Evolutionary conservation across 2,329 filamentous ascomycete genomes (phyloP).

Genomic region (Trichoderma sp.): DNA sequence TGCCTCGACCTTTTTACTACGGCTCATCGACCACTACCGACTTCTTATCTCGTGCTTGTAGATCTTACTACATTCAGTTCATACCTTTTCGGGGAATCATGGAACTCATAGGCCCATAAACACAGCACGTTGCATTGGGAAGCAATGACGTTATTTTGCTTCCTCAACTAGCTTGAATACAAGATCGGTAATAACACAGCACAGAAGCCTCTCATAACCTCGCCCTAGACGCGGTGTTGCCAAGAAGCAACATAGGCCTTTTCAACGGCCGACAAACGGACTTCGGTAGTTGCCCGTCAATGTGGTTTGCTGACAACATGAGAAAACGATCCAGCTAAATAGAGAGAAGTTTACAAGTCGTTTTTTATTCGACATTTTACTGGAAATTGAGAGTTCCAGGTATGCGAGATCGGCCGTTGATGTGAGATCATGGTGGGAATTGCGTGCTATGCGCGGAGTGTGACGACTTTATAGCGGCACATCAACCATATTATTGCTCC

Average conservation of each 20-base stretch:
- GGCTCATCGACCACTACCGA: background rate
- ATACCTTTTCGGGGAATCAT: background rate
- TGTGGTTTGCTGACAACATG: background rate
- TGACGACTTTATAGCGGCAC: conserved; percentile 19
- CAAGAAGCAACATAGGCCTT: background rate
- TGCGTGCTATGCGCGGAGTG: conserved; percentile 24
- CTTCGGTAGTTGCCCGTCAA: background rate
- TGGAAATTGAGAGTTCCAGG: background rate
- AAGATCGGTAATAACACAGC: background rate
- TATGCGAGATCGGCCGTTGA: conserved; percentile 27
- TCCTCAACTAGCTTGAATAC: background rate
- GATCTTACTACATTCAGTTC: background rate
- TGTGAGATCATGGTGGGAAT: conserved; percentile 26
- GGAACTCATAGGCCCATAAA: conserved; percentile 5
- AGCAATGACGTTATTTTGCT: conserved; percentile 18
- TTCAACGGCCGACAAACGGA: conserved; percentile 20
- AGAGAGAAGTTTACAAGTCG: background rate
- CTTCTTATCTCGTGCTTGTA: conserved; percentile 10
- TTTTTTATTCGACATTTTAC: background rate
- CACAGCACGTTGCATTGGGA: conserved; percentile 21
- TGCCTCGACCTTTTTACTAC: background rate
- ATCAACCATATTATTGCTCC: conserved; percentile 4
- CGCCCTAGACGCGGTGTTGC: background rate
- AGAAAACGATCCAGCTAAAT: conserved; percentile 6
- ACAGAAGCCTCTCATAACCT: background rate